Conservation (phyloP, 1,284 basidiomycete genomes). For the Trichosporon coremiiforme region DNA sequence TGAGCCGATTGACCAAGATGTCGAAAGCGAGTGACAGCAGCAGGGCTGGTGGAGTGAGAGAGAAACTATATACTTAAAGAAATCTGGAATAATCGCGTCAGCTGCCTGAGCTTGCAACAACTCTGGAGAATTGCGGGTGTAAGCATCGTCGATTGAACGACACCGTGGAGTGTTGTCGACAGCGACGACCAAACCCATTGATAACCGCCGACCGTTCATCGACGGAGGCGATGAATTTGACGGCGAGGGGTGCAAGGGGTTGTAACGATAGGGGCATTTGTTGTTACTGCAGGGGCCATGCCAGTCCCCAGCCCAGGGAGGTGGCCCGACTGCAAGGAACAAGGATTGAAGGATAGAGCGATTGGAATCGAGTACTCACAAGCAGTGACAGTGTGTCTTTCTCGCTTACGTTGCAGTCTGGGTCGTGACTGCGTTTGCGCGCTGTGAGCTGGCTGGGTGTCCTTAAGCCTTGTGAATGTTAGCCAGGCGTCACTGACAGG, state of each 20-base stretch:
- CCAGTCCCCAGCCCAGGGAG: not conserved
- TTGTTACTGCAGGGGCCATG: not conserved
- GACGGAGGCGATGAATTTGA: conserved; percentile 9
- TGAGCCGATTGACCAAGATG: conserved; percentile 12
- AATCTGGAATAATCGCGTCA: conserved; percentile 16
- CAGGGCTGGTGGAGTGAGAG: conserved; percentile 7
- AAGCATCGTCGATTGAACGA: not conserved
- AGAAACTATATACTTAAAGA: conserved; percentile 17
- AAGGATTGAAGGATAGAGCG: not conserved
- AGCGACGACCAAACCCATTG: not conserved
- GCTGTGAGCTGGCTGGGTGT: not conserved
- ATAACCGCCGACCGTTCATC: not conserved
- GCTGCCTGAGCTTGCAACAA: not conserved
- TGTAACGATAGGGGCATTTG: conserved; percentile 5
- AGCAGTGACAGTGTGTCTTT: not conserved
- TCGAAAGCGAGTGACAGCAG: conserved; percentile 5
- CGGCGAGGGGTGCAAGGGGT: conserved; percentile 11
- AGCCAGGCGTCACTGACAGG: conserved; percentile 5
- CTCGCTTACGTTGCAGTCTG: conserved; percentile 7
- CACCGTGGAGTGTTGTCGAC: not conserved
- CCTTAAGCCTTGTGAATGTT: conserved; percentile 12
- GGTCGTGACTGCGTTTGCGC: not conserved
- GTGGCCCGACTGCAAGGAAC: not conserved
- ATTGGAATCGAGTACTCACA: not conserved
- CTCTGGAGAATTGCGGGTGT: not conserved